These are phyloP conservation scores for Hyaloperonospora brassicae DNA, from an alignment of 352 stramenopile species.

Conservation along the genomic window DNA sequence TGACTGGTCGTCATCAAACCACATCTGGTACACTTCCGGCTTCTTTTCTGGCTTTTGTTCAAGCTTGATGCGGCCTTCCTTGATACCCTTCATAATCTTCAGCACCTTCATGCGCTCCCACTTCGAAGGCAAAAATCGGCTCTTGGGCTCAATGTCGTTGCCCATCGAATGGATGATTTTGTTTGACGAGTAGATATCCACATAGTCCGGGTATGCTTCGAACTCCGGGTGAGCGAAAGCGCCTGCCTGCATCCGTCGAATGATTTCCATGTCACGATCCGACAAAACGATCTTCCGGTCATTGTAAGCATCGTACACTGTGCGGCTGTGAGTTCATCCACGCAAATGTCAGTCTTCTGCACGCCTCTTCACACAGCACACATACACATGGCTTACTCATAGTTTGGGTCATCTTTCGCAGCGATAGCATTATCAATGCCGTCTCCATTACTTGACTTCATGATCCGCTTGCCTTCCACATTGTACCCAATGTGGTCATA, in stretches of 20 bases:
- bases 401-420: conserved; percentile 89
- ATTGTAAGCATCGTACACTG: conserved; percentile 98
- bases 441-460: conserved; percentile 87
- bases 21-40: conserved; percentile 87
- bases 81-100: conserved; percentile 95
- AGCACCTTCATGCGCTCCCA: conserved; percentile 97
- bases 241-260: conserved; percentile 93
- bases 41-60: conserved; percentile 90
- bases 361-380: neutral
- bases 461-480: conserved; percentile 93
- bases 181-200: conserved; percentile 85
- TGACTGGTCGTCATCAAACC: conserved; percentile 87
- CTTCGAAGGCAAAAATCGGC: conserved; percentile 93
- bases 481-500: conserved; percentile 99
- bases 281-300: conserved; percentile 95
- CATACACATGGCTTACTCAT: conserved; percentile 53
- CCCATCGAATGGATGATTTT: conserved; percentile 85
- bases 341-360: conserved; percentile 9
- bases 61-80: conserved; percentile 92
- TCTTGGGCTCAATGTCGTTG: conserved; percentile 87
- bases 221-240: conserved; percentile 89
- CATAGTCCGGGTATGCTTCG: conserved; percentile 87
- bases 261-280: conserved; percentile 95
- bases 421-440: conserved; percentile 84
- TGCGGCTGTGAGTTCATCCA: conserved; percentile 51